phyloP scores from a whole-genome alignment of 495 filamentous ascomycete species.

The Penicillium chermesinum region DNA sequence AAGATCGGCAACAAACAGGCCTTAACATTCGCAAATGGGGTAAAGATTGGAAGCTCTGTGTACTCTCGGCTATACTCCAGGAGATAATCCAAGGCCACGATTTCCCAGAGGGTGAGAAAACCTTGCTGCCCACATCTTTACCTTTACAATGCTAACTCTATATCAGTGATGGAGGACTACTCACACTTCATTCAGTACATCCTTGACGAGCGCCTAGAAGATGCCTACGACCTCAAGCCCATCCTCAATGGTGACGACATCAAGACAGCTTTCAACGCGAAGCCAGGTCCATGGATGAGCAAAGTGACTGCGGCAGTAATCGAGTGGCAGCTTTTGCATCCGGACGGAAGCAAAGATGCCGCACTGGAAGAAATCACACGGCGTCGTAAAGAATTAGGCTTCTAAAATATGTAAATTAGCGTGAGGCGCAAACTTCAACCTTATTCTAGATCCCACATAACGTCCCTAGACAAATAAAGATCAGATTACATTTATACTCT shows the following conservation, averaged over 20 bases:
- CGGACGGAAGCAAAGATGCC: constrained; percentile 53
- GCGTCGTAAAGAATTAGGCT: constrained; percentile 52
- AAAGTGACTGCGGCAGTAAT: constrained; percentile 65
- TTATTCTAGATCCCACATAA: too few relatives aligned
- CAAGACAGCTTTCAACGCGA: constrained; percentile 51
- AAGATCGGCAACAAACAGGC: constrained; percentile 55
- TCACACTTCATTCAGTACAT: constrained; percentile 42
- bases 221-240: constrained; percentile 48
- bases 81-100: constrained; percentile 50
- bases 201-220: constrained; percentile 34
- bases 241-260: constrained; percentile 65
- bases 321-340: constrained; percentile 82
- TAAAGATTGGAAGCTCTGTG: constrained; percentile 68
- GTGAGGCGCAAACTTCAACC: neutral
- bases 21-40: constrained; percentile 76
- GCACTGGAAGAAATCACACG: constrained; percentile 60
- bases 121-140: neutral
- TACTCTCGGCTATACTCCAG: constrained; percentile 63
- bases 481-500: too few relatives aligned
- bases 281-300: constrained; percentile 74
- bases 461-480: too few relatives aligned
- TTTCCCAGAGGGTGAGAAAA: constrained; percentile 27
- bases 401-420: constrained; percentile 16
- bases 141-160: constrained; percentile 10
- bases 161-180: constrained; percentile 37